Evolutionary conservation across 768 basidiomycete species (phyloP).

Genomic region (Russula olivacea): DNA sequence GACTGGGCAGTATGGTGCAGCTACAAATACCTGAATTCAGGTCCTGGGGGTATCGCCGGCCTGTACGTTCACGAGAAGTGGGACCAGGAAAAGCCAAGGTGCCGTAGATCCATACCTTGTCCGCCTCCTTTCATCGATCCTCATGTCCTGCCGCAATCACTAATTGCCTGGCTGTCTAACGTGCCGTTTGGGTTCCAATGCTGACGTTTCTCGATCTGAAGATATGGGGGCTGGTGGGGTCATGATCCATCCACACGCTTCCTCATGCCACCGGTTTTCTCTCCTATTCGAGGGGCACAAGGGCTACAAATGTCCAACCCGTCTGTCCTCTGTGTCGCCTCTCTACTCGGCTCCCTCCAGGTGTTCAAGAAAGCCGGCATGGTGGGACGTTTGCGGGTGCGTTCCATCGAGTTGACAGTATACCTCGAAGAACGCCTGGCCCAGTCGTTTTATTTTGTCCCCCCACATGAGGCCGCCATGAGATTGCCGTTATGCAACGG

Average conservation of each 20-base stretch:
- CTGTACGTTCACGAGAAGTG: slow-evolving; percentile 84
- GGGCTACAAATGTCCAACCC: slow-evolving; percentile 98
- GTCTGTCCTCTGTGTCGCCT: slow-evolving; percentile 67
- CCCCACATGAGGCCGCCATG: slow-evolving; percentile 34
- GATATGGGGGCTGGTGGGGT: slow-evolving; percentile 98
- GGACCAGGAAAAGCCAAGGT: slow-evolving; percentile 63
- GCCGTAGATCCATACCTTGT: slow-evolving; percentile 28
- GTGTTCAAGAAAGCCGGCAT: slow-evolving; percentile 76
- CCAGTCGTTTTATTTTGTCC: slow-evolving; percentile 58
- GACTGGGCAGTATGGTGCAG: slow-evolving; percentile 99
- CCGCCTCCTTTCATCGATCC: slow-evolving; percentile 2
- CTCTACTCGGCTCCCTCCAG: slow-evolving; percentile 78
- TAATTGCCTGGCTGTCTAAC: slow-evolving; percentile 5
- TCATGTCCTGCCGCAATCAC: slow-evolving; percentile 1
- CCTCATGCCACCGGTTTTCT: slow-evolving; percentile 79
- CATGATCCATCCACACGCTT: slow-evolving; percentile 85
- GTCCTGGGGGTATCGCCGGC: slow-evolving; percentile 96
- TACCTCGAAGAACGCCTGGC: slow-evolving; percentile 61
- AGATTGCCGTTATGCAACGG: slow-evolving; percentile 28
- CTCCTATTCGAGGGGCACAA: slow-evolving; percentile 82
- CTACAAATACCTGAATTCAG: slow-evolving; percentile 96
- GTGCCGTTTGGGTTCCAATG: slow-evolving; percentile 1
- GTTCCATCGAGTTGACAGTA: slow-evolving; percentile 65
- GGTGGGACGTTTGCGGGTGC: slow-evolving; percentile 58
- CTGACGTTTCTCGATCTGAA: slow-evolving; percentile 31